These are phyloP conservation scores for Fusarium nanum DNA, from an alignment of 2,329 filamentous ascomycete genomes.

Conservation along the genomic window DNA sequence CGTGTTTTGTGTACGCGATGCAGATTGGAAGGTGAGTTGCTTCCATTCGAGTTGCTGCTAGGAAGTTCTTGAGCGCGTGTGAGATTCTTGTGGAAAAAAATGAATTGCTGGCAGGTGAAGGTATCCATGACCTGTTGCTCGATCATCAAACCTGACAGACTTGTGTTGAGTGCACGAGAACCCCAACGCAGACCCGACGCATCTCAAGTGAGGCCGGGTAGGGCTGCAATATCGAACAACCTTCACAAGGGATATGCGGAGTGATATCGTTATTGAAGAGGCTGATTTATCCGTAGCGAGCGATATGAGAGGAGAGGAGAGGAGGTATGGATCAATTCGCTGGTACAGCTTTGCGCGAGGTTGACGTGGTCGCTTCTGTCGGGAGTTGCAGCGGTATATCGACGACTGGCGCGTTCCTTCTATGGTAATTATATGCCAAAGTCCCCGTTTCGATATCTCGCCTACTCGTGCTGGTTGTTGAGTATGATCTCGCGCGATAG, in stretches of 20 bases:
- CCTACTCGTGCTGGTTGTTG: neutral
- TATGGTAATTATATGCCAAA: too few species aligned
- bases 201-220: neutral
- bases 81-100: too few species aligned
- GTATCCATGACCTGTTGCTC: neutral
- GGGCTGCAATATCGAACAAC: neutral
- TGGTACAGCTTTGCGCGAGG: neutral
- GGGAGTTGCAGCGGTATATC: neutral
- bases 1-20: neutral
- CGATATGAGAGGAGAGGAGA: neutral
- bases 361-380: neutral
- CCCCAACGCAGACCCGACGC: neutral
- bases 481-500: neutral
- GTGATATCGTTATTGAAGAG: neutral
- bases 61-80: too few species aligned
- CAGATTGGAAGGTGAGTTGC: neutral
- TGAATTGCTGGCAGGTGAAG: neutral
- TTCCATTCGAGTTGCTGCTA: neutral
- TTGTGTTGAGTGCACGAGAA: neutral
- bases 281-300: neutral
- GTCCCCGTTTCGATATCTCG: fast-evolving
- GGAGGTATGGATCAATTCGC: neutral
- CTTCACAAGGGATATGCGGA: too few species aligned
- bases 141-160: neutral
- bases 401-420: neutral